Evolutionary conservation across 805 yeast species (phyloP).

Genomic region (Torulaspora indica): DNA sequence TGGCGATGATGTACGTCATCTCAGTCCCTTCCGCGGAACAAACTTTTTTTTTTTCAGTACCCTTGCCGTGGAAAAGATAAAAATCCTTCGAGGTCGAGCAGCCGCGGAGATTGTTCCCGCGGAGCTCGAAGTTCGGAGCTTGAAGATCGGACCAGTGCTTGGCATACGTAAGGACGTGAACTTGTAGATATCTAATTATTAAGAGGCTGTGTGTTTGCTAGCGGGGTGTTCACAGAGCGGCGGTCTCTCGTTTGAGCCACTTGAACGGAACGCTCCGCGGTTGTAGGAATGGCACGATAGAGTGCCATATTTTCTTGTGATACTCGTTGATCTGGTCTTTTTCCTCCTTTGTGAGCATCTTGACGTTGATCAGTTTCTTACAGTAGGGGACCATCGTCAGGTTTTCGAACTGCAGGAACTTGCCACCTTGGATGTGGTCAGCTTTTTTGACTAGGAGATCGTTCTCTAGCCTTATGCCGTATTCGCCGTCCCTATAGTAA

Average conservation of each 20-base stretch:
- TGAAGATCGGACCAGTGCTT: too few species aligned
- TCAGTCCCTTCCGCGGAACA: too few species aligned
- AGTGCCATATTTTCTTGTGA: slow-evolving; percentile 53
- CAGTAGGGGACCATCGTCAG: slow-evolving; percentile 85
- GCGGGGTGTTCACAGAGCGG: slow-evolving; percentile 1
- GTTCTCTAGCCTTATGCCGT: slow-evolving; percentile 86
- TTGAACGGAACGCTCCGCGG: slow-evolving; percentile 55
- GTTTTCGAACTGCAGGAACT: slow-evolving; percentile 71
- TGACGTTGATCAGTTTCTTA: slow-evolving; percentile 59
- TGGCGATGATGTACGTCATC: too few species aligned
- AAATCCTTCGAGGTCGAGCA: too few species aligned
- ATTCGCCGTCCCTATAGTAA: slow-evolving; percentile 81
- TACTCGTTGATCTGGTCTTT: slow-evolving; percentile 63
- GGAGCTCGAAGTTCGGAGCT: too few species aligned
- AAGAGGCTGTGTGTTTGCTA: background rate
- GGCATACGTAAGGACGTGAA: too few species aligned
- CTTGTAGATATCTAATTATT: too few species aligned
- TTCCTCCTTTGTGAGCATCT: slow-evolving; percentile 57
- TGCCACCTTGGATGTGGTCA: slow-evolving; percentile 44
- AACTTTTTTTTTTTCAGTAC: too few species aligned
- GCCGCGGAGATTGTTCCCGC: too few species aligned
- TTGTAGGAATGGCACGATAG: slow-evolving; percentile 47
- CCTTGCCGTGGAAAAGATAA: too few species aligned
- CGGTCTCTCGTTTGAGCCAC: slow-evolving; percentile 65
- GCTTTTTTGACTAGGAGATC: slow-evolving; percentile 54